Evolutionary conservation across 2,329 filamentous ascomycete species (phyloP), one percentile per base, ranked within the genome.

Genomic region (Rasamsonia emersonii): DNA sequence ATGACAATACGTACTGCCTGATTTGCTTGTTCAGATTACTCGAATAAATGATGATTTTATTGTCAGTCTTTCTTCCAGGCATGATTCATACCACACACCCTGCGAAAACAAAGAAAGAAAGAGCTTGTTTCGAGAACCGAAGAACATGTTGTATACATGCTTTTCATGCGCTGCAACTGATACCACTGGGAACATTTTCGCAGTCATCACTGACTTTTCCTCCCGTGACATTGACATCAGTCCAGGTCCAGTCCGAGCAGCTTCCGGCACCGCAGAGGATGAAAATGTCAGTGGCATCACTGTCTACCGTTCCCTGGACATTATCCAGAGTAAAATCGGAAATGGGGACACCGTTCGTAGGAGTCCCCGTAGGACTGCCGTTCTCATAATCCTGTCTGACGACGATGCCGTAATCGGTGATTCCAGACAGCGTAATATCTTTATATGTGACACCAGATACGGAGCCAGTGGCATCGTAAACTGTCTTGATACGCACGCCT

Each of bases 311-410:
- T 24, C 61, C 62, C 8, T 49, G 56, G 25, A 64, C 46, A 14
- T 51, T 42, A 18, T 51, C 32, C 18, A 65, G 35, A 3, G 49
- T 61, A 16, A 67, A 37, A 20, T 53, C 58, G 3, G 50, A n/a
- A 10, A 65, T 64, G 24, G 58, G 58, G 20, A 65, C 49, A 9
- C 60, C 61, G 18, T 38, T 52, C 25, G 58, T 54, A 5, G 58
- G 53, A 5, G 32, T 50, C 11, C 58, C 59, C 10, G 54, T 61
- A 3, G 58, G 59, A 24, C 60, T 59, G 29, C 65, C 64, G 41
- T 66, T 66, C 46, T 65, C 54, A 44, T 75, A 76, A 49, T 75
- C 70, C 56, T 78, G 74, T 51, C 76, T 59, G 36, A 78, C 66
- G 30, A 75, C 60, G 36, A 77, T 67, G 26, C 68, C 72, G 47